phyloP scores from a whole-genome alignment of 2,329 filamentous ascomycete genomes.

The Aspergillus vadensis region DNA sequence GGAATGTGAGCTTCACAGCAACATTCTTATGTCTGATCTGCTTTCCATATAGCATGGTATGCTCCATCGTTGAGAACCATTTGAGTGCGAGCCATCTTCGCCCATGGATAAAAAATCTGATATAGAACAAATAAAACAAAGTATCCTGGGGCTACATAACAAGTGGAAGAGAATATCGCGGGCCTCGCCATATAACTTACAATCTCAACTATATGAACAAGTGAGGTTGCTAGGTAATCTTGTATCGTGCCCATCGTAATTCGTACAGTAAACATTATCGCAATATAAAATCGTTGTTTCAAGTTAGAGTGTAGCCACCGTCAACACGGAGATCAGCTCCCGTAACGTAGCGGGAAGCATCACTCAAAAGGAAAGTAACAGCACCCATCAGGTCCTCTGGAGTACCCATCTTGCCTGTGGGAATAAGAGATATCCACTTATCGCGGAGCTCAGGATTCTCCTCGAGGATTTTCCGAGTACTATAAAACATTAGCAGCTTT shows the following conservation, averaged over 20 bases:
- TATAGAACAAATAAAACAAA: no score
- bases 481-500: slow-evolving; percentile 39
- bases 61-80: no score
- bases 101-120: no score
- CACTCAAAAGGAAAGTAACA: slow-evolving; percentile 81
- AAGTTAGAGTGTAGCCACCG: slow-evolving; percentile 84
- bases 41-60: no score
- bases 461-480: slow-evolving; percentile 89
- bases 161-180: no score
- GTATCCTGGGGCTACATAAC: no score
- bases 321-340: slow-evolving; percentile 80
- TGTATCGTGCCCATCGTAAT: slow-evolving; percentile 12
- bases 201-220: no score
- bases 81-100: no score
- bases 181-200: no score
- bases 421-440: slow-evolving; percentile 90
- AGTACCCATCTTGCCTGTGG: slow-evolving; percentile 88
- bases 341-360: slow-evolving; percentile 73
- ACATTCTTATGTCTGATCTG: no score
- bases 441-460: slow-evolving; percentile 87
- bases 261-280: not conserved
- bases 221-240: slow-evolving; percentile 6
- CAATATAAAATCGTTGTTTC: slow-evolving; percentile 37
- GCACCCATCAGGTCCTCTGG: slow-evolving; percentile 93
- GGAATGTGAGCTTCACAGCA: no score